A percentile compares a stretch with the other conserved stretches of the same genome.
Conservation (phyloP, 768 basidiomycete species). For the Hygrophoropsis aurantiaca region DNA sequence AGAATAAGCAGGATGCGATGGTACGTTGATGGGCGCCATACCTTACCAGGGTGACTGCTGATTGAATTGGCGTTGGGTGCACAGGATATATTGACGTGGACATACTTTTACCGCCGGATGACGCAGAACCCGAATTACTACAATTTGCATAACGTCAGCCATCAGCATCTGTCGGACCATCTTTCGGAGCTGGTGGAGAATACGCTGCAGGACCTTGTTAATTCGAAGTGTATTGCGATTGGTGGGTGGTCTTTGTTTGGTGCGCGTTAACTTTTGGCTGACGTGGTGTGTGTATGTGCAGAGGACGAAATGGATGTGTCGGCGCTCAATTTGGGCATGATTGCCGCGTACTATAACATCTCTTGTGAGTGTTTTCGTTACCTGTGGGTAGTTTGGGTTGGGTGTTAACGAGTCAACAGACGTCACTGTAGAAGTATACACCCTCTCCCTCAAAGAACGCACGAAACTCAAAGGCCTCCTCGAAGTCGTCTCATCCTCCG, state of each 20-base stretch:
- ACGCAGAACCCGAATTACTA: conserved; percentile 97
- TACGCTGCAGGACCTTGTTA: conserved; percentile 86
- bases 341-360: conserved; percentile 95
- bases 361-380: conserved; percentile 60
- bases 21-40: conserved; percentile 37
- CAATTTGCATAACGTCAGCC: conserved; percentile 91
- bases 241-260: conserved; percentile 41
- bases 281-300: conserved; percentile 4
- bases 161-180: conserved; percentile 94
- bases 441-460: conserved; percentile 89
- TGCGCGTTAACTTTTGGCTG: too few species aligned
- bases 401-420: conserved; percentile 43
- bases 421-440: conserved; percentile 96
- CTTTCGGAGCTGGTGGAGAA: conserved; percentile 94
- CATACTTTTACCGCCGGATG: conserved; percentile 96
- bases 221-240: conserved; percentile 93
- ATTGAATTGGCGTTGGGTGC: background rate
- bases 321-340: conserved; percentile 96
- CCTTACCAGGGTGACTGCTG: background rate
- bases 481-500: conserved; percentile 95
- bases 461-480: conserved; percentile 96
- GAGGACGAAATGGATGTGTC: conserved; percentile 94
- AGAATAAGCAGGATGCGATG: conserved; percentile 98
- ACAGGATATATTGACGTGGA: conserved; percentile 97
- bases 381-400: background rate